phyloP scores from a whole-genome alignment of 1,284 basidiomycete species.

The Veloporphyrellus conicus region DNA sequence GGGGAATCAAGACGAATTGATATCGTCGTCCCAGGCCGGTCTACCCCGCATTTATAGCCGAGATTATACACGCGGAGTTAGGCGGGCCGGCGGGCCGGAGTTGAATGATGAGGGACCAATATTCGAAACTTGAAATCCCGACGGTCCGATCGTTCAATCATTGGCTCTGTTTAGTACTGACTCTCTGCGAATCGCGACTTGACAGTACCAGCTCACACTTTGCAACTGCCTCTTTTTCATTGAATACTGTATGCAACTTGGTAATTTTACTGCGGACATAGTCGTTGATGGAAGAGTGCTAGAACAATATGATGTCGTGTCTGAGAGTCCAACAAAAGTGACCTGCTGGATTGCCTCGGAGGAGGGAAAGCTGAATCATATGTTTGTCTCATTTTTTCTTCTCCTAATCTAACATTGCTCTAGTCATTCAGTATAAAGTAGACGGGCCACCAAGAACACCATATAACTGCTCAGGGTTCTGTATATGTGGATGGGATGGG shows the following conservation, averaged over 20 bases:
- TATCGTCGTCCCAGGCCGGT: not conserved
- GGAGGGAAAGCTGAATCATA: constrained; percentile 16
- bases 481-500: constrained; percentile 7
- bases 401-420: not conserved
- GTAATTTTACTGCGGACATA: constrained; percentile 9
- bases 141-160: too few species aligned
- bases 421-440: constrained; percentile 15
- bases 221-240: too few species aligned
- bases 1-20: too few species aligned
- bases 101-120: too few species aligned
- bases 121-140: too few species aligned
- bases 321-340: constrained; percentile 1
- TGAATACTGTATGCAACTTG: constrained; percentile 11
- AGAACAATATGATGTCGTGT: constrained; percentile 13
- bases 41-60: constrained; percentile 1
- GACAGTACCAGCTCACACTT: too few species aligned
- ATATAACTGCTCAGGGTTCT: fast-evolving
- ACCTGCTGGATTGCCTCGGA: constrained; percentile 22
- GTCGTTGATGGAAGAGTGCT: constrained; percentile 12
- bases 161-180: too few species aligned
- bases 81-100: constrained; percentile 20
- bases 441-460: constrained; percentile 3
- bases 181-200: too few species aligned
- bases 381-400: not conserved
- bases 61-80: not conserved